Percentiles rank a stretch among this genome's conserved stretches.
Evolutionary conservation across 495 filamentous ascomycete species (phyloP).

Genomic region (Pyrenula massariospora): DNA sequence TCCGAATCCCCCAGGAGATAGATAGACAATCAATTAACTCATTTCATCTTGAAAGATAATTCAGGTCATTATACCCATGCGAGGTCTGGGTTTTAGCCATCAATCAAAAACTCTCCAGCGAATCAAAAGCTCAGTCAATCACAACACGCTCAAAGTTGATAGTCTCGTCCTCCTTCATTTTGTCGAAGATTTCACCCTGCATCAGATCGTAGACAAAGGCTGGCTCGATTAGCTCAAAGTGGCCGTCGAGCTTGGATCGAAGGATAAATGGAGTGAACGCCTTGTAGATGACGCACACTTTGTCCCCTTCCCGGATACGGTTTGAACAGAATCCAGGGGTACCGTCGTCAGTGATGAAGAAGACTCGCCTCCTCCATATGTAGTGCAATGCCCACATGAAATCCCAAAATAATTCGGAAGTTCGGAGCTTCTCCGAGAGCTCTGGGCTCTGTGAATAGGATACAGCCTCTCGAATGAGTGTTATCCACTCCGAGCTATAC

Average conservation of each 20-base stretch:
- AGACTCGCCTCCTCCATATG: neutral
- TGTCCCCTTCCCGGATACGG: slow-evolving; percentile 2
- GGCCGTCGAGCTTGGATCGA: slow-evolving; percentile 2
- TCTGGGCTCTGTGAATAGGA: no score
- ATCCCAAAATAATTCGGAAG: no score
- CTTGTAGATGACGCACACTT: slow-evolving; percentile 4
- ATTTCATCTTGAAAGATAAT: no score
- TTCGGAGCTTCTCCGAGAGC: no score
- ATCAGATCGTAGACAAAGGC: slow-evolving; percentile 6
- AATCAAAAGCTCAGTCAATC: neutral
- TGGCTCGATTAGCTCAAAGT: slow-evolving; percentile 2
- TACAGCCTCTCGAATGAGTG: no score
- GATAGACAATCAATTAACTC: no score
- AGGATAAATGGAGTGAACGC: slow-evolving; percentile 6
- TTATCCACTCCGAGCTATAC: no score
- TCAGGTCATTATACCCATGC: no score
- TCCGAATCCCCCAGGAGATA: no score
- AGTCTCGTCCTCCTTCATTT: neutral
- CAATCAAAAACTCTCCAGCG: no score
- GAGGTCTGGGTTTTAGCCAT: no score
- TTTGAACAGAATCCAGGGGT: neutral
- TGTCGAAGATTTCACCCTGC: slow-evolving; percentile 4
- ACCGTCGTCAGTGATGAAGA: neutral
- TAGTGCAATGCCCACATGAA: no score
- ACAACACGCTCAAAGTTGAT: neutral